Evolutionary conservation across 2,329 filamentous ascomycete species (phyloP).

Genomic region (Colletotrichum tropicale): DNA sequence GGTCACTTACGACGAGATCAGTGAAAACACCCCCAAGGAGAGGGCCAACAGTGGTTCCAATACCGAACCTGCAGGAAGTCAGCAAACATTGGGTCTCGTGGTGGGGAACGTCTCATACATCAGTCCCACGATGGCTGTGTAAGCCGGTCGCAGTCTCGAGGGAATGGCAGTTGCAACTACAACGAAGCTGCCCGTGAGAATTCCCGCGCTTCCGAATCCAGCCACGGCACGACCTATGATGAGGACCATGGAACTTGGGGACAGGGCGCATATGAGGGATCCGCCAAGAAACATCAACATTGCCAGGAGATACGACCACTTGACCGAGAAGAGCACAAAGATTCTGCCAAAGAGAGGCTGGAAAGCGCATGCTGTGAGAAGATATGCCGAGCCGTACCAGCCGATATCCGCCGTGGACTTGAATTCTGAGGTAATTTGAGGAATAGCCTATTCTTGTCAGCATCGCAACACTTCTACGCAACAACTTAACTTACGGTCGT

Average conservation of each 20-base stretch:
- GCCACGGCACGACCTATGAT: constrained; percentile 16
- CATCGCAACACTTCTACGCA: neutral
- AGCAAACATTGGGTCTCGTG: neutral
- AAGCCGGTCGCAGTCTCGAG: constrained; percentile 30
- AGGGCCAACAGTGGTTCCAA: constrained; percentile 37
- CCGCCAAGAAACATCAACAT: constrained; percentile 11
- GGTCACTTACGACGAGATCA: constrained; percentile 32
- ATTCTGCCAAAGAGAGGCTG: constrained; percentile 29
- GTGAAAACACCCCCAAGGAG: constrained; percentile 41
- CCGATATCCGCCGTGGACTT: constrained; percentile 43
- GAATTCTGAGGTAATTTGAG: constrained; percentile 43
- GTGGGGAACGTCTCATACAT: constrained; percentile 27
- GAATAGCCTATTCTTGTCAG: constrained; percentile 35
- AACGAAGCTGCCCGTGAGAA: constrained; percentile 38
- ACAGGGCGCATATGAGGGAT: constrained; percentile 7
- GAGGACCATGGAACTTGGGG: constrained; percentile 2
- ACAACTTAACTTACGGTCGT: neutral
- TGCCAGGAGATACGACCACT: constrained; percentile 25
- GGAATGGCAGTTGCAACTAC: constrained; percentile 35
- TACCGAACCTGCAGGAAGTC: constrained; percentile 30
- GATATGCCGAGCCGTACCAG: constrained; percentile 53
- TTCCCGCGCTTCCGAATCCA: constrained; percentile 22
- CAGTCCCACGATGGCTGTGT: constrained; percentile 34
- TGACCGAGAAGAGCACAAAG: constrained; percentile 42
- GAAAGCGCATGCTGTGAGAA: constrained; percentile 31